Percentiles rank a stretch among this genome's conserved stretches.
Conservation (phyloP, 306 rosid species). For the Quercus variabilis region DNA sequence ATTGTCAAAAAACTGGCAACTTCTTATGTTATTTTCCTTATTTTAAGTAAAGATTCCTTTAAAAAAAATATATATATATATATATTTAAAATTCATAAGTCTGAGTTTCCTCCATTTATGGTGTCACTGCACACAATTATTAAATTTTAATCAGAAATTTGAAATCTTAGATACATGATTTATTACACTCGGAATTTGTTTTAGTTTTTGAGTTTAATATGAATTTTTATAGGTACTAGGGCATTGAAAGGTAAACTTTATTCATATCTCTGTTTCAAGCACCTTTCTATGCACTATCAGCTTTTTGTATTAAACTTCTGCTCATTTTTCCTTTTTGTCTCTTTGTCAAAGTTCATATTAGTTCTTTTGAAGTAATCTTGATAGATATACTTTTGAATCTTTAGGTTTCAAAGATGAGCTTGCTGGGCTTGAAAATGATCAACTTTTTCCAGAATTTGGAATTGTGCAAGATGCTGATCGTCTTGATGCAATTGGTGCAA, state of each 20-base stretch:
- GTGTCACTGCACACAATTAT: background rate
- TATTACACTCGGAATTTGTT: background rate
- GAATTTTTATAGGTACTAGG: no score
- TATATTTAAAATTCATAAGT: background rate
- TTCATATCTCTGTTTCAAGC: no score
- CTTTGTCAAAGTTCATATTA: background rate
- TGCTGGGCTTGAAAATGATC: constrained; percentile 39
- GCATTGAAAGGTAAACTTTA: no score
- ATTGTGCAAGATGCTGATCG: constrained; percentile 96
- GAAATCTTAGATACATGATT: background rate
- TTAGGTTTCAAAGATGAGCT: constrained; percentile 92
- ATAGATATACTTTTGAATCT: constrained; percentile 8
- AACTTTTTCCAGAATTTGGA: constrained; percentile 64
- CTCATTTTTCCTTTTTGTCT: background rate
- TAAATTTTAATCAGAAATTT: background rate
- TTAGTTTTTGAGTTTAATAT: background rate
- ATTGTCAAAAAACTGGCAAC: no score
- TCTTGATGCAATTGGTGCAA: constrained; percentile 96
- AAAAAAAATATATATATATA: no score
- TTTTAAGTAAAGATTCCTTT: background rate
- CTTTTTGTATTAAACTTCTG: background rate
- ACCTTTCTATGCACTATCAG: no score
- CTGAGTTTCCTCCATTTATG: background rate
- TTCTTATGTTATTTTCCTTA: background rate
- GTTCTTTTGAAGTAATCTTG: background rate